Conservation (phyloP, 805 yeast species). For the Lipomyces spencermartinsiae region DNA sequence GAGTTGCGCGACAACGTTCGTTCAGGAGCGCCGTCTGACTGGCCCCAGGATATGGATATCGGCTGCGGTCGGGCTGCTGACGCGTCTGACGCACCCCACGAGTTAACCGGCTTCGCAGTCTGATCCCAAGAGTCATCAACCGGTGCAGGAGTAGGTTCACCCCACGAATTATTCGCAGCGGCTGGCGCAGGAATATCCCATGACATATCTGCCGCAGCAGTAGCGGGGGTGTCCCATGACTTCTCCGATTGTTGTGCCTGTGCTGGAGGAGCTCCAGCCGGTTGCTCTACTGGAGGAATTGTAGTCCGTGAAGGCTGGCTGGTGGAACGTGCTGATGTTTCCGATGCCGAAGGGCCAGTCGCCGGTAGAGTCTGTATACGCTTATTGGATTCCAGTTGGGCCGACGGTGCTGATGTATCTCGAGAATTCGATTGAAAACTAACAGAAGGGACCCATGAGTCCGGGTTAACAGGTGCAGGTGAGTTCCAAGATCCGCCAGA, state of each 20-base stretch:
- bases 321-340: background rate
- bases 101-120: background rate
- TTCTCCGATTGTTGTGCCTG: background rate
- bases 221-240: background rate
- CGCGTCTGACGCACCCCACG: background rate
- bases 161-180: background rate
- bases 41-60: background rate
- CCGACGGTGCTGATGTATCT: background rate
- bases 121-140: background rate
- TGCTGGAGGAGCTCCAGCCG: background rate
- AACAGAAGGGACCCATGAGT: background rate
- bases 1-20: background rate
- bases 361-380: background rate
- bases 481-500: background rate
- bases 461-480: background rate
- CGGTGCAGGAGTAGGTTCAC: background rate
- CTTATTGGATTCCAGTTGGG: background rate
- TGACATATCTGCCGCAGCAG: background rate
- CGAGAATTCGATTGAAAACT: background rate
- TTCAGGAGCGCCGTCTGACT: background rate
- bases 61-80: background rate
- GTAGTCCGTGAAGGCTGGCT: background rate
- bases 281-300: background rate
- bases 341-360: background rate
- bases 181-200: background rate